Evolutionary conservation across 2,329 filamentous ascomycete species (phyloP).

Genomic region (Penicillium frequentans): DNA sequence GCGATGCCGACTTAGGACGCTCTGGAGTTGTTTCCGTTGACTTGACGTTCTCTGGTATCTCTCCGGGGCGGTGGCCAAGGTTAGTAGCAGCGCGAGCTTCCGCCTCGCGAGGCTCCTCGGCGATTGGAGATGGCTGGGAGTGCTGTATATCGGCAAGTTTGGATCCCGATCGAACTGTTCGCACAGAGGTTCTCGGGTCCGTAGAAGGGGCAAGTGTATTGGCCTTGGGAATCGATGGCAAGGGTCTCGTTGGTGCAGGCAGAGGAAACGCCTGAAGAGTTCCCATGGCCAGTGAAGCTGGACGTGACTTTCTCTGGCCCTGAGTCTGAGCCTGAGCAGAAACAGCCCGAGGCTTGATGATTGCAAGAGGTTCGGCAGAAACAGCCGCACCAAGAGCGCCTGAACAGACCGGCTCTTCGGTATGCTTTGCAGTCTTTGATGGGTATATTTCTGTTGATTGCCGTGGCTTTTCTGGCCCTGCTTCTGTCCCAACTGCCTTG

Average conservation of each 20-base stretch:
- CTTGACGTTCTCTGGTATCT: constrained; percentile 8
- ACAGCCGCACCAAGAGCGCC: neutral
- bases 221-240: constrained; percentile 33
- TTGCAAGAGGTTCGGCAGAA: neutral
- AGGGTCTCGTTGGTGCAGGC: constrained; percentile 35
- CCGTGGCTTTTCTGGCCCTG: neutral
- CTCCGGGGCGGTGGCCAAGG: constrained; percentile 7
- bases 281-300: constrained; percentile 25
- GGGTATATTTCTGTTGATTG: neutral
- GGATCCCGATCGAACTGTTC: neutral
- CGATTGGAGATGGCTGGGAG: constrained; percentile 15
- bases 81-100: constrained; percentile 8
- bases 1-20: constrained; percentile 14
- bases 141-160: constrained; percentile 2
- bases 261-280: constrained; percentile 35
- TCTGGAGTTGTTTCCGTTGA: constrained; percentile 7
- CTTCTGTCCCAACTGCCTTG: neutral
- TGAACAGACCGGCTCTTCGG: constrained; percentile 1
- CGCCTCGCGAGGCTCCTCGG: constrained; percentile 11
- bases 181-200: constrained; percentile 8
- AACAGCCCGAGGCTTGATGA: neutral
- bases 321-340: neutral
- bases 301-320: constrained; percentile 14
- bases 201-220: constrained; percentile 5
- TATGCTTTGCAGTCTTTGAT: neutral